Conservation (phyloP, 495 filamentous ascomycete species). For the Penicillium subrubescens region DNA sequence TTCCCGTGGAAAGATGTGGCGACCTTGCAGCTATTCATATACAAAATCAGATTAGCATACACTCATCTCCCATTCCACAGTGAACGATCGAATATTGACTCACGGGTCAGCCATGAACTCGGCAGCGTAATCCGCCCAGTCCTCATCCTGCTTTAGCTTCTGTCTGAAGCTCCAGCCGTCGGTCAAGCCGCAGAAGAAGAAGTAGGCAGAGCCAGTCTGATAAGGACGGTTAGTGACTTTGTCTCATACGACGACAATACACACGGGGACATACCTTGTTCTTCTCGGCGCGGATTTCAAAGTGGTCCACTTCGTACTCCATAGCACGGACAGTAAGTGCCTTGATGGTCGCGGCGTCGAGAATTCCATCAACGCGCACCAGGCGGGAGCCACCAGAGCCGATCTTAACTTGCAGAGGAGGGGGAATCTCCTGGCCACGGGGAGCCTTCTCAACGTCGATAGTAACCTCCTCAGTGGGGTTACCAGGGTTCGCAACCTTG, state of each 20-base stretch:
- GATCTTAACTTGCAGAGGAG: slow-evolving; percentile 4
- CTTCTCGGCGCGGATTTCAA: not conserved
- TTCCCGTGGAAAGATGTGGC: slow-evolving; percentile 38
- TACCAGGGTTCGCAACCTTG: not conserved
- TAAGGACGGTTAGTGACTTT: slow-evolving; percentile 5
- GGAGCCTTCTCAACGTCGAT: not conserved
- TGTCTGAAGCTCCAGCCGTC: slow-evolving; percentile 40
- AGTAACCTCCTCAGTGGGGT: not conserved
- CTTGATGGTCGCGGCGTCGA: not conserved
- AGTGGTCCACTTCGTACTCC: slow-evolving; percentile 7
- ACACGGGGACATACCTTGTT: not conserved
- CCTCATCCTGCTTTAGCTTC: not conserved
- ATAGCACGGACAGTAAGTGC: not conserved
- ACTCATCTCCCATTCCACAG: not conserved
- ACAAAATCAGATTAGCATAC: not conserved
- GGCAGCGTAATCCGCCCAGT: slow-evolving; percentile 30
- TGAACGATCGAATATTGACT: slow-evolving; percentile 19
- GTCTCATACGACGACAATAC: not conserved
- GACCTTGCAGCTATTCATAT: slow-evolving; percentile 33
- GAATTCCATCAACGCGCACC: slow-evolving; percentile 11
- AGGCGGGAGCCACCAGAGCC: not conserved
- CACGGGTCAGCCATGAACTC: slow-evolving; percentile 48
- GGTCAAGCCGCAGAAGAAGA: slow-evolving; percentile 47
- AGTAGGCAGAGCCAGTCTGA: slow-evolving; percentile 26
- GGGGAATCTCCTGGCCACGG: not conserved